Conservation (phyloP, 2,329 filamentous ascomycete species). For the Ascochyta pisi region DNA sequence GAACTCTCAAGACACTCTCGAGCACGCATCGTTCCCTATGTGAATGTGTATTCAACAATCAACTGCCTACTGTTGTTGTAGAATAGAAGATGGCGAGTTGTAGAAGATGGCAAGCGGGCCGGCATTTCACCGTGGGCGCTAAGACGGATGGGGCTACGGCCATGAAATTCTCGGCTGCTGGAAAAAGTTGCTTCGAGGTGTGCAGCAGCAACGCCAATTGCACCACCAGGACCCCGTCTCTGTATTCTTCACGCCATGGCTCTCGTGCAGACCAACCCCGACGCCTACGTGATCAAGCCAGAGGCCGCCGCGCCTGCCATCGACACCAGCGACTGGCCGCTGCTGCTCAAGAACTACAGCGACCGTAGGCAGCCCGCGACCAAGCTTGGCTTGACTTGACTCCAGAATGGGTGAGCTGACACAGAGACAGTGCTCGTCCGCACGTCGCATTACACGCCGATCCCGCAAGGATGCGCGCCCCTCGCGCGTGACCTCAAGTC, state of each 20-base stretch:
- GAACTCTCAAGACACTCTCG: too few species aligned
- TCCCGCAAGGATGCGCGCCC: conserved; percentile 89
- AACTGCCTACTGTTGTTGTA: too few species aligned
- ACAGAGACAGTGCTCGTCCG: conserved; percentile 76
- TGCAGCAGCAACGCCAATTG: conserved; percentile 33
- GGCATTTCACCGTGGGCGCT: conserved; percentile 8
- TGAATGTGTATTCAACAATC: too few species aligned
- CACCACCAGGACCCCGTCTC: conserved; percentile 26
- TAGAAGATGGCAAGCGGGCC: neutral
- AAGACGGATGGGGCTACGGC: neutral
- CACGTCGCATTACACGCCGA: conserved; percentile 96
- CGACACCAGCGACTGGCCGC: conserved; percentile 89
- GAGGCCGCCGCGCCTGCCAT: conserved; percentile 78
- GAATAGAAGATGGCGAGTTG: too few species aligned
- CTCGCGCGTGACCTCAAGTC: conserved; percentile 94
- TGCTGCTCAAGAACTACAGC: conserved; percentile 95
- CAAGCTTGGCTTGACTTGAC: conserved; percentile 13
- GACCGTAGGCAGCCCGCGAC: conserved; percentile 69
- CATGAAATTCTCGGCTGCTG: conserved; percentile 17
- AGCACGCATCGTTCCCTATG: too few species aligned
- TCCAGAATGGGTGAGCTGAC: conserved; percentile 32
- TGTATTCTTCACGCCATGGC: conserved; percentile 40
- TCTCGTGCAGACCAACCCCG: conserved; percentile 52
- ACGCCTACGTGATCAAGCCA: conserved; percentile 91
- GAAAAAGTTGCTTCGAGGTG: conserved; percentile 35